Base-by-base conservation (phyloP, 2,329 filamentous ascomycete species). In the Aspergillus pseudonomiae region DNA sequence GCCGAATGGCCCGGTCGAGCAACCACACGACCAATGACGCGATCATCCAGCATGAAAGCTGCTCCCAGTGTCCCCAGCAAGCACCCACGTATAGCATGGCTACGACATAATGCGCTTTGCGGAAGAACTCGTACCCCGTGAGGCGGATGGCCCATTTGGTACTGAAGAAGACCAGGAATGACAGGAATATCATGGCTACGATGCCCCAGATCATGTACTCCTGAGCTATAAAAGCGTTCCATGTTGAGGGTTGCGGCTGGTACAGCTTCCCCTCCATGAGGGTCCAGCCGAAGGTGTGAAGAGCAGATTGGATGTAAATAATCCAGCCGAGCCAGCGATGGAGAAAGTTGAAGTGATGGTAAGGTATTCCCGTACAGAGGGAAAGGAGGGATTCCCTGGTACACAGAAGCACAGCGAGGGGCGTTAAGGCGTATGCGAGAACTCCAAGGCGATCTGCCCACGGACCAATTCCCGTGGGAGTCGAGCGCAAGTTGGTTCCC, bases 121-220 rank as follows among this genome's bases (percentile, higher is more conserved):
- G 85, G 81, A 93, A 93, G 77, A 90, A 88, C 70, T 93, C 91
- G 75, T 94, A 92, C 3, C 91, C 91, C 0, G 89, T 92, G 55
- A 84, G 76, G 10, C 84, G 82, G 62, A 93, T 90, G 0, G 83
- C 88, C 73, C 81, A 83, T 14, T 82, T 81, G 0, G 84, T 84
- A 63, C 88, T 89, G 59, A 91, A 80, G 6, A 88, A 71, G 63
- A 88, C 85, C 1, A 93, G 76, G 16, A 91, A 75, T 0, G 86
- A 81, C 0, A 93, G 76, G 6, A 93, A 75, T 6, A 85, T 79
- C 79, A 91, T 86, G 10, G 90, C 91, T 2, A 91, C 86, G 53
- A 90, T 77, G 2, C 91, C 91, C 85, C 90, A 93, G 64, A 92
- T 83, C 61, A 91, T 90, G 75, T 93, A 94, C 4, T 81, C 72